Evolutionary conservation across 352 stramenopile species (phyloP), one percentile per base, ranked within the genome.

Genomic region (Phytophthora ohioensis): DNA sequence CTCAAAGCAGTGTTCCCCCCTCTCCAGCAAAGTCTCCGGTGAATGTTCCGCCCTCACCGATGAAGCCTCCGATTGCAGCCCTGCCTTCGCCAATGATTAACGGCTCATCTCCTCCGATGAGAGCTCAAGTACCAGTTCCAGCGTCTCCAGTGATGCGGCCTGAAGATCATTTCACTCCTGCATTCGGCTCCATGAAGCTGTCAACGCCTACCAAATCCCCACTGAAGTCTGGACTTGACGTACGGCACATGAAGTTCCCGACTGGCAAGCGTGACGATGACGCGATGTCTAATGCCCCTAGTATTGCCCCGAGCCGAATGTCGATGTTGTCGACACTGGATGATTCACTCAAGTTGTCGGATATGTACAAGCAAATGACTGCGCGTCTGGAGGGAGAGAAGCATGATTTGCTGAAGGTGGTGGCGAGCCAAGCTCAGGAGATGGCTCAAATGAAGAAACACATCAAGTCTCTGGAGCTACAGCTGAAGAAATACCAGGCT

Each of bases 291-390:
- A 66, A 75, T 57, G 60, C 73, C 6, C 73, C 71, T 11, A 81
- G 79, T 45, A 54, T 80, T 13, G 69, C 73, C 3, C 60, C 49
- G 3, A 81, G 79, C 35, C 67, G 67, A 39, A 78, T 72, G 62
- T 82, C 75, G 27, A 76, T 78, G 70, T 49, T 82, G 6, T 85
- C 81, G 11, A 85, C 80, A 12, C 48, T 87, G 12, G 84, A 90
- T 36, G 83, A 91, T 59, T 86, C 80, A 21, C 67, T 81, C 8
- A 88, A 82, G 46, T 63, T 95, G n/a, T 87, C 80, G 15, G 81
- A 89, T 66, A 90, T 93, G 85, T 95, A 93, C 80, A 93, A 93
- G 64, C 81, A 91, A 61, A 95, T 93, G 86, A 79, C 84, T 12
- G 69, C 88, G 43, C 81, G 88, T 11, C 57, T 95, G n/a, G 78